Conservation (phyloP, 495 filamentous ascomycete genomes). For the Platismatia glauca region DNA sequence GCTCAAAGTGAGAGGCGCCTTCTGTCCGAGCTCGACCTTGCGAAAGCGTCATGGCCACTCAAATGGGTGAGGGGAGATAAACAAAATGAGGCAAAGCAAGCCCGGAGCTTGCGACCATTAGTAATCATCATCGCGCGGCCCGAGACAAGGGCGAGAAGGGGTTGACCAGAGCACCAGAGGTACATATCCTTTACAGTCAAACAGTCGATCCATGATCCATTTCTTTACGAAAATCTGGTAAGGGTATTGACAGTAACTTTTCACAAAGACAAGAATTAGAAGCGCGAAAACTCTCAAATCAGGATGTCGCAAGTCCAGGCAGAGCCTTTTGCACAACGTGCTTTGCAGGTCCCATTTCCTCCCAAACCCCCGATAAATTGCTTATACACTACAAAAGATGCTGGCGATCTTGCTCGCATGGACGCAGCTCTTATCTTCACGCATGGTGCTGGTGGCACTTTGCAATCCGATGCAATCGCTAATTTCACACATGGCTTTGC, state of each 20-base stretch:
- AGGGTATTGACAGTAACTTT: too few relatives aligned
- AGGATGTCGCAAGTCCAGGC: not conserved
- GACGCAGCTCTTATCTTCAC: constrained; percentile 29
- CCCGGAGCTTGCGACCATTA: too few relatives aligned
- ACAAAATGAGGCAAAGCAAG: too few relatives aligned
- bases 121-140: too few relatives aligned
- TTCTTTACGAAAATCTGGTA: not conserved
- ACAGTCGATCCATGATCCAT: not conserved
- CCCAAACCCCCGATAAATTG: constrained; percentile 15
- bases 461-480: constrained; percentile 26
- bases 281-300: not conserved
- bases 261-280: too few relatives aligned
- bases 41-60: not conserved
- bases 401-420: not conserved
- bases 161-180: too few relatives aligned
- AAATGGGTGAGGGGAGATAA: too few relatives aligned
- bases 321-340: not conserved
- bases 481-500: constrained; percentile 31
- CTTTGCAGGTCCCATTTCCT: not conserved
- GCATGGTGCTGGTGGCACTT: constrained; percentile 34
- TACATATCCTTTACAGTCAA: too few relatives aligned
- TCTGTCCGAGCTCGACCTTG: constrained; percentile 16
- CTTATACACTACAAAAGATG: constrained; percentile 2
- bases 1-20: constrained; percentile 29
- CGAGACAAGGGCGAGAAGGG: too few relatives aligned